Base-by-base conservation (phyloP, 1,284 basidiomycete genomes). In the Ustilago curta region DNA sequence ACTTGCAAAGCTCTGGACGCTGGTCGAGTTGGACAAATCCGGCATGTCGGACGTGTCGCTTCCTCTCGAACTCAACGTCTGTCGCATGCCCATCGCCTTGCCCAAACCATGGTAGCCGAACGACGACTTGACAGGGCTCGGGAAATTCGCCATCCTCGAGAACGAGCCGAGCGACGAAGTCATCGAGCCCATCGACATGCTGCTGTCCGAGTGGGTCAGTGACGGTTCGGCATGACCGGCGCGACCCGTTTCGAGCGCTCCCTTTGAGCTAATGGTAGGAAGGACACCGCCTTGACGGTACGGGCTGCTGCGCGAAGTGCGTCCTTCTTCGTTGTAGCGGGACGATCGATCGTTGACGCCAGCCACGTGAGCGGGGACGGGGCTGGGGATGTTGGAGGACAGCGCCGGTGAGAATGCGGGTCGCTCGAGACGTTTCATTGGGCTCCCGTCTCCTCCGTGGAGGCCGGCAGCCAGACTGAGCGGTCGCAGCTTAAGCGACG, bases 351-450 rank as follows among this genome's bases (percentile, higher is more conserved):
- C 71, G 52, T 56, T 60, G 23, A 39, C 53, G 14, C 42, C 27
- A 12, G 52, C 50, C 2, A 66, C 48, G 52, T 70, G 59, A 8
- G 60, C 67, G 2, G 64, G 64, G 9, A 51, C 47, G 1, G 73
- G 73, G 51, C 68, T 76, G 11, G 60, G 47, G 32, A 73, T 50
- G 59, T 67, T 63, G 56, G 72, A 59, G 4, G 71, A 65, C 11
- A 75, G 65, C n/a, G 72, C 72, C 9, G 72, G 72, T 2, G 72
- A 76, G 44, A 76, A 76, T 3, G 59, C 71, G 7, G 72, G 51
- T 23, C 67, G 62, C 6, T 75, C 67, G 43, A 58, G 60, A 8
- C 68, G 68, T 57, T 64, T 70, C 72, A 67, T 70, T 14, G 72
- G 63, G 44, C 68, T 70, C 4, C 53, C 48, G 23, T 66, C 73